Evolutionary conservation across 2,329 filamentous ascomycete species (phyloP).

Genomic region (Xylariales sp.): DNA sequence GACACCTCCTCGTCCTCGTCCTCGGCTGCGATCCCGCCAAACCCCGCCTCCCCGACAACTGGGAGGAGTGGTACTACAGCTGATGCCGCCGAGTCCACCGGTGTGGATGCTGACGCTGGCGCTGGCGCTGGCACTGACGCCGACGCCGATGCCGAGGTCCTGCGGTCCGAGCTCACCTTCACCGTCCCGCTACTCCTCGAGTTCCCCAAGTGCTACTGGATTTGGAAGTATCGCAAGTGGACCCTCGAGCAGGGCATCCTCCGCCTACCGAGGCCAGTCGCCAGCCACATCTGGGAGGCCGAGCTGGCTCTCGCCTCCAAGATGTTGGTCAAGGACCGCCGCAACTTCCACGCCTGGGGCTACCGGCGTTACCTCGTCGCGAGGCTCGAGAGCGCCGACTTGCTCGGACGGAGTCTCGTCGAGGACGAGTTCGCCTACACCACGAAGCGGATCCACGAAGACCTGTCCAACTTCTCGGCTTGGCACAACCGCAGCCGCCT

Average conservation of each 20-base stretch:
- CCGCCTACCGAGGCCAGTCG: conserved; percentile 66
- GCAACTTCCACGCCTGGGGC: conserved; percentile 97
- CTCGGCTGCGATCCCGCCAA: conserved; percentile 63
- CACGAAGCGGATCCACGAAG: conserved; percentile 83
- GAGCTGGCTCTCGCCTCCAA: conserved; percentile 86
- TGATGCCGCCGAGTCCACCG: conserved; percentile 53
- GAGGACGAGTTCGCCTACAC: conserved; percentile 91
- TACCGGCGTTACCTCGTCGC: conserved; percentile 84
- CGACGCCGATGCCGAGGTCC: conserved; percentile 58
- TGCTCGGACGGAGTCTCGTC: conserved; percentile 71
- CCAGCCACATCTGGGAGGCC: conserved; percentile 80
- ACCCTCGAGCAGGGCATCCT: conserved; percentile 77
- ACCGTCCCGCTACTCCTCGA: conserved; percentile 85
- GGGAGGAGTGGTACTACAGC: conserved; percentile 64
- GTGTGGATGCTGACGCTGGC: neutral
- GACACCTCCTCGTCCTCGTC: conserved; percentile 67
- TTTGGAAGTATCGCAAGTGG: conserved; percentile 97
- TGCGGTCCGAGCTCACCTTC: conserved; percentile 82
- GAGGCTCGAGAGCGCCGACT: conserved; percentile 72
- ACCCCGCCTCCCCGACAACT: conserved; percentile 62
- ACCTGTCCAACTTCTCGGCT: conserved; percentile 95
- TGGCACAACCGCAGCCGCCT: conserved; percentile 93
- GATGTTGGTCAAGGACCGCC: conserved; percentile 86
- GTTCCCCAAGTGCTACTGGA: conserved; percentile 98
- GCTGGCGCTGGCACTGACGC: conserved; percentile 20